Percentiles rank a stretch among this genome's conserved stretches.
Evolutionary conservation across 306 rosid species (phyloP).

Genomic region (Pyrus pyrifolia): DNA sequence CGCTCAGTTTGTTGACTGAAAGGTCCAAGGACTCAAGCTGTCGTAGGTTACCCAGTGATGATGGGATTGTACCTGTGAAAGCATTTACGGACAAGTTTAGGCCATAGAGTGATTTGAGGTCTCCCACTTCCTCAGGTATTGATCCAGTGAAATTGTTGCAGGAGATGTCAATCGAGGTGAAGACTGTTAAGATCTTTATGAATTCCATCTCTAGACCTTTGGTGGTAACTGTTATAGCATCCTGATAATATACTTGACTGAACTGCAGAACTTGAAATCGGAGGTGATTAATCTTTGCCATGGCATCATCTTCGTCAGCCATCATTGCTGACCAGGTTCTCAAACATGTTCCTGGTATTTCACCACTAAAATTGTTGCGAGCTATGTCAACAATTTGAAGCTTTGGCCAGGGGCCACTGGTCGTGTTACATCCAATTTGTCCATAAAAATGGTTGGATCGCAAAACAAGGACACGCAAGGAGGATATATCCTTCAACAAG

Average conservation of each 20-base stretch:
- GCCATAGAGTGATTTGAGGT: conserved; percentile 2
- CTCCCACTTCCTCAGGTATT: conserved; percentile 16
- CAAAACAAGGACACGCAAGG: conserved; percentile 30
- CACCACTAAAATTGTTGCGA: conserved; percentile 23
- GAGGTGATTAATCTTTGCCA: conserved; percentile 12
- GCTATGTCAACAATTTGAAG: conserved; percentile 39
- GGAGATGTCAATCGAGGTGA: conserved; percentile 29
- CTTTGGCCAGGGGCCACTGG: not conserved
- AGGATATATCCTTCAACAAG: conserved; percentile 11
- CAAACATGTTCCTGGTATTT: not conserved
- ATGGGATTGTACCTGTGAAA: conserved; percentile 18
- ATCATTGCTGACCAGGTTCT: conserved; percentile 17
- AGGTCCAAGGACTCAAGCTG: conserved; percentile 35
- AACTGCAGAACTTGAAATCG: not conserved
- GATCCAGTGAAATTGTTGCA: conserved; percentile 17
- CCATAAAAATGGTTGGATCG: conserved; percentile 24
- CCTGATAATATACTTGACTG: conserved; percentile 11
- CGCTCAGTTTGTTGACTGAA: conserved; percentile 18
- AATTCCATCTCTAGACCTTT: conserved; percentile 26
- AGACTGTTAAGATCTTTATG: conserved; percentile 21
- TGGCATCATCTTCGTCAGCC: not conserved
- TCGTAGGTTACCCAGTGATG: conserved; percentile 11
- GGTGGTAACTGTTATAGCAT: conserved; percentile 10
- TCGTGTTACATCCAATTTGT: not conserved
- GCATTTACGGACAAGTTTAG: conserved; percentile 35